Conservation (phyloP, 2,329 filamentous ascomycete species). For the Monilinia aucupariae region DNA sequence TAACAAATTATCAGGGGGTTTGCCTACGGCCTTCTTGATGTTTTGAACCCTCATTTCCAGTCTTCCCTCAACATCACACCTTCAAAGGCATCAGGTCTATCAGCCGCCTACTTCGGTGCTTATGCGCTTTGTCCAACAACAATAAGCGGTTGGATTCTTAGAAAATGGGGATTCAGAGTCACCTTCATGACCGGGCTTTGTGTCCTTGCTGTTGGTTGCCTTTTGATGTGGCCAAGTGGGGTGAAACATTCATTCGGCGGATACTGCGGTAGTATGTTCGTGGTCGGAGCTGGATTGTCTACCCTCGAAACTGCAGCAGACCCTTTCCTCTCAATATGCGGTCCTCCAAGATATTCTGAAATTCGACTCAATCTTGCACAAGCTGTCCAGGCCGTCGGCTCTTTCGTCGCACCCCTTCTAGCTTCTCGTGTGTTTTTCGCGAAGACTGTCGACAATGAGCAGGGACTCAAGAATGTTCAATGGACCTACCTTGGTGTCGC, state of each 20-base stretch:
- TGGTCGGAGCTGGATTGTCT: conserved; percentile 67
- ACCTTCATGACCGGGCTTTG: conserved; percentile 63
- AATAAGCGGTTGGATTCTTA: conserved; percentile 59
- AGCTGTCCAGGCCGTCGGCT: conserved; percentile 71
- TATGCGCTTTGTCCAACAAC: conserved; percentile 67
- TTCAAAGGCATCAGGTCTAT: conserved; percentile 26
- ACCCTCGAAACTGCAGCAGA: conserved; percentile 75
- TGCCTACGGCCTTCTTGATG: conserved; percentile 42
- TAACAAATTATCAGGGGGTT: conserved; percentile 35
- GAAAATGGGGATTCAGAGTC: conserved; percentile 57
- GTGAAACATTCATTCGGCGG: conserved; percentile 61
- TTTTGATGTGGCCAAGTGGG: conserved; percentile 54
- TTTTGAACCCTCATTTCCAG: conserved; percentile 42
- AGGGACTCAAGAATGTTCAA: conserved; percentile 54
- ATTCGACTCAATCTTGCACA: conserved; percentile 72
- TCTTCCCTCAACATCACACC: conserved; percentile 37
- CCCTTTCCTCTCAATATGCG: conserved; percentile 49
- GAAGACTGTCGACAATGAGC: conserved; percentile 43
- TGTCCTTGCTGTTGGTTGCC: conserved; percentile 59
- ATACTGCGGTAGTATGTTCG: conserved; percentile 67
- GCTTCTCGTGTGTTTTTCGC: conserved; percentile 71
- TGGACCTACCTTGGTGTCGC: conserved; percentile 49
- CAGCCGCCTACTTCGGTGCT: conserved; percentile 42
- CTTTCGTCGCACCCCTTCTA: conserved; percentile 66
- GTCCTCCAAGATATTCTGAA: conserved; percentile 66